These are phyloP conservation scores for Pezicula neosporulosa DNA, from an alignment of 2,329 filamentous ascomycete species.

Conservation along the genomic window DNA sequence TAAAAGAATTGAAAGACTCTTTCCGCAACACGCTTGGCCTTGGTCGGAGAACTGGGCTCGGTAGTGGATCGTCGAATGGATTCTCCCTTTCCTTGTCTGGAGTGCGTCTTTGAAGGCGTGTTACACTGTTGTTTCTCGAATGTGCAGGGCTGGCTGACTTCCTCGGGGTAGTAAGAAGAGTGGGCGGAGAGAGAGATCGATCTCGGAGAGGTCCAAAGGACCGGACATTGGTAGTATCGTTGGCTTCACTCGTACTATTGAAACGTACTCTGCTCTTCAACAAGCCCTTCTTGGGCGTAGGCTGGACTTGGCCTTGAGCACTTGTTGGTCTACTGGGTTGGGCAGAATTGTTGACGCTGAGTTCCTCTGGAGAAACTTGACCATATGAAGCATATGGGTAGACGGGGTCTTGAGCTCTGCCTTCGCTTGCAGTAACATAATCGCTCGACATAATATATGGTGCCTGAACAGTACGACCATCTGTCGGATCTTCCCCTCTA, in stretches of 20 bases:
- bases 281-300: conserved; percentile 7
- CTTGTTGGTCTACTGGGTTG: conserved; percentile 21
- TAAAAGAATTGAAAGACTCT: conserved; percentile 11
- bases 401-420: conserved; percentile 1
- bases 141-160: conserved; percentile 17
- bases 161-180: conserved; percentile 13
- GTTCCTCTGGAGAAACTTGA: conserved; percentile 11
- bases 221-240: conserved; percentile 24
- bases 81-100: conserved; percentile 22
- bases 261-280: conserved; percentile 25
- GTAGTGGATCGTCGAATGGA: conserved; percentile 21
- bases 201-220: conserved; percentile 20
- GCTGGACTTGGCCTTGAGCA: conserved; percentile 11
- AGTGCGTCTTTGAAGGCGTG: conserved; percentile 12
- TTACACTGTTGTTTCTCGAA: conserved; percentile 22
- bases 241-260: conserved; percentile 27
- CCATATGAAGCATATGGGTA: conserved; percentile 9
- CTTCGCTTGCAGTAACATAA: conserved; percentile 16
- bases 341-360: conserved; percentile 16
- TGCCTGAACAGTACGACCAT: not conserved
- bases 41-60: conserved; percentile 12
- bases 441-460: conserved; percentile 18
- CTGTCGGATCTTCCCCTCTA: not conserved
- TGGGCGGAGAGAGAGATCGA: conserved; percentile 7
- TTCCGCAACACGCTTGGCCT: conserved; percentile 24